Conservation (phyloP, 2,329 filamentous ascomycete species). For the Aspergillus uvarum region DNA sequence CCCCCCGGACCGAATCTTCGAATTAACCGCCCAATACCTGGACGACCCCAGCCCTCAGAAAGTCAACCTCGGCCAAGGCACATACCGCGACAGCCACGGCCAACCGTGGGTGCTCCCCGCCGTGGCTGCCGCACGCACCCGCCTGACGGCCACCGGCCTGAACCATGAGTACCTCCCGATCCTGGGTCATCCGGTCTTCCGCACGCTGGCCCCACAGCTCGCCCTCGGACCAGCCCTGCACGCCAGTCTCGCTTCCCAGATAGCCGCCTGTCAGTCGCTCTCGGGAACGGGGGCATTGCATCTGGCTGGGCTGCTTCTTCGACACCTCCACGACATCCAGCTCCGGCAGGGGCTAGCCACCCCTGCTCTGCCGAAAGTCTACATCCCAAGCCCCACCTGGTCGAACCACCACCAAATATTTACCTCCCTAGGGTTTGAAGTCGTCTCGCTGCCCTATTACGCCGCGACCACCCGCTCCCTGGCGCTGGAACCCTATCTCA, state of each 20-base stretch:
- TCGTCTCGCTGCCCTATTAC: slow-evolving; percentile 48
- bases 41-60: slow-evolving; percentile 71
- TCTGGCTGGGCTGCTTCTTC: slow-evolving; percentile 24
- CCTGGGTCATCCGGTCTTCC: slow-evolving; percentile 77
- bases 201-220: slow-evolving; percentile 78
- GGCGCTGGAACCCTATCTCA: slow-evolving; percentile 23
- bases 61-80: slow-evolving; percentile 89
- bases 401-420: slow-evolving; percentile 98
- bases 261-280: slow-evolving; percentile 70
- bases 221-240: slow-evolving; percentile 62
- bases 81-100: slow-evolving; percentile 85
- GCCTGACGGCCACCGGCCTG: slow-evolving; percentile 60
- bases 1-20: slow-evolving; percentile 27
- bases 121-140: slow-evolving; percentile 57
- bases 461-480: slow-evolving; percentile 16
- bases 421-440: slow-evolving; percentile 73
- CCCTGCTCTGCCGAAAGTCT: slow-evolving; percentile 54
- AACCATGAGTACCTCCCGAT: slow-evolving; percentile 98
- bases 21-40: slow-evolving; percentile 54
- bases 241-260: slow-evolving; percentile 17
- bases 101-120: slow-evolving; percentile 94
- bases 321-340: slow-evolving; percentile 6
- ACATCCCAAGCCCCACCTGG: slow-evolving; percentile 93
- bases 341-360: background rate
- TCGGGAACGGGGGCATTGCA: slow-evolving; percentile 66